Base-by-base conservation (phyloP, 23 red algal species). In the Gracilaria gracilis region DNA sequence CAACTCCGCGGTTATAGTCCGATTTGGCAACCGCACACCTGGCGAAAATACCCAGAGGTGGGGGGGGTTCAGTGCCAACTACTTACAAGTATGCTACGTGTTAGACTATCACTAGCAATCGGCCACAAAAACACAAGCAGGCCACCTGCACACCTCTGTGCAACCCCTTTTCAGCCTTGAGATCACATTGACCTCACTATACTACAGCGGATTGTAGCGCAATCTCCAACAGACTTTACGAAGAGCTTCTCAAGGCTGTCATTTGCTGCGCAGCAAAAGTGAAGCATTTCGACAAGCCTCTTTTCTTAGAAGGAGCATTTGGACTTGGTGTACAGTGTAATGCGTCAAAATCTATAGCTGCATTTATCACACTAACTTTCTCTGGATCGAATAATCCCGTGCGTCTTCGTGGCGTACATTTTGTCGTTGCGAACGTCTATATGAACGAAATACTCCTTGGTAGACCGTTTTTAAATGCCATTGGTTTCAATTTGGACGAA, bases 401-500 rank as follows among this genome's bases (percentile, higher is more conserved):
- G 31, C 48, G 80, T 7, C 4, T 83, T 16, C 80, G 54, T 23
- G 57, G 57, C 19, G 50, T 83, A 53, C 61, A n/a, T 19, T 83
- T 83, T n/a, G 36, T 34, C 57, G 59, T 83, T 59, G 50, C 42
- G 27, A 31, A 83, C 7, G 23, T 7, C 3, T 8, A 59, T 25
- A 83, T 83, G 80, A n/a, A 59, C 54, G 80, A 83, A 42, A 12
- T 66, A 4, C 57, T 61, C 3, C 57, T 44, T 51, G 53, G 25
- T 5, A 51, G 9, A 7, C 80, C 28, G 13, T 79, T 83, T 28
- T 42, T 64, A 11, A 64, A 34, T 2, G 28, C 81, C 16, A 85
- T 85, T 33, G 58, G 81, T 42, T 85, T 85, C 37, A 70, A 85
- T 8, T 35, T 85, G 15, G 37, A 85, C 39, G 64, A 46, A 7